Evolutionary conservation across 148 eudicot genomes (phyloP), one percentile per base, ranked within the genome.

Genomic region (Silene latifolia): DNA sequence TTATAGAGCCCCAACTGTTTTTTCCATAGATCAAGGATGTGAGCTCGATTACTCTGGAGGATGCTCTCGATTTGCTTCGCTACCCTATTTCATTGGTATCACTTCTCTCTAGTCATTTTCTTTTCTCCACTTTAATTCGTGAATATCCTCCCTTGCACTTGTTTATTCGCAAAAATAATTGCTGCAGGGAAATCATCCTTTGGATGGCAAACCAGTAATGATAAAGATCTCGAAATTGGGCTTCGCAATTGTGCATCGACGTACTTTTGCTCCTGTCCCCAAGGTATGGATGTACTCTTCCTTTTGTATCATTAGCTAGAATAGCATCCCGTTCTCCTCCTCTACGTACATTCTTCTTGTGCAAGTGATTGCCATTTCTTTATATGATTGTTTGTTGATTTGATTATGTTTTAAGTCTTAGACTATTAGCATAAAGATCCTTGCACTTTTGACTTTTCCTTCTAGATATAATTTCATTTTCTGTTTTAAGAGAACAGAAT

Each of bases 151-250:
- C 10, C 25, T 44, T 67, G 21, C 8, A 72, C 73, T 75, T 66
- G 14, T 27, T 62, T 79, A 51, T 63, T 53, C 76, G 14, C 27
- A 17, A 18, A 35, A 53, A 51, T 13, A 35, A 61, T 51, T 9
- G 27, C 61, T 70, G 14, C 81, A 95, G 99, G 99, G 99, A 73
- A 81, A 84, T 62, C 97, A 95, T 76, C 98, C 93, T 48, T 87
- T 83, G 20, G 92, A 86, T 80, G 82, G 85, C 62, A 85, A 67
- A 48, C 98, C 98, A 44, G 84, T 95, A 65, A 17, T 82, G 5
- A 60, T 95, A 75, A 89, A 82, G 87, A 78, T 87, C 72, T 88
- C 88, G 27, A 95, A 72, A 80, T 39, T 19, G 60, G 94, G 98
- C 19, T 92, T 86, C 81, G 75, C 90, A 14, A 81, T 95, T 39